Evolutionary conservation across 2,329 filamentous ascomycete genomes (phyloP).

Genomic region (Cercospora berteroae): DNA sequence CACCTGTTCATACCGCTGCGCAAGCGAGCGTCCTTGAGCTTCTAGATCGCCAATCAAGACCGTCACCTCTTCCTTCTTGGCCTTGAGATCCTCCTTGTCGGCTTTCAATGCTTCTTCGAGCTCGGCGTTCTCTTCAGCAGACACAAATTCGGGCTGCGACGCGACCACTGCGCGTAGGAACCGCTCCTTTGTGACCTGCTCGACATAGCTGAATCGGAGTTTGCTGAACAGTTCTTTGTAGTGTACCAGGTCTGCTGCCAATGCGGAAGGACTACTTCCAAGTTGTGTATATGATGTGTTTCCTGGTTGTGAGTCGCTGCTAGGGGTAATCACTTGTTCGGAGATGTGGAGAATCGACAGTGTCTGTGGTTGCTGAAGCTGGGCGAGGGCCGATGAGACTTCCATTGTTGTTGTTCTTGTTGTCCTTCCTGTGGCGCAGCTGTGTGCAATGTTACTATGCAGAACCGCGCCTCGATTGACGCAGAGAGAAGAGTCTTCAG

Average conservation of each 20-base stretch:
- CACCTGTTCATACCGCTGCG: conserved; percentile 55
- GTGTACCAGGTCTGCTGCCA: conserved; percentile 81
- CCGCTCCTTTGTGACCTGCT: conserved; percentile 98
- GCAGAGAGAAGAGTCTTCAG: no score
- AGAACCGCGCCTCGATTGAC: neutral
- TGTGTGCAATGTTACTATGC: no score
- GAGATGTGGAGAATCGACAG: conserved; percentile 58
- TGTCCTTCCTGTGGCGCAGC: neutral
- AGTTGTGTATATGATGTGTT: conserved; percentile 48
- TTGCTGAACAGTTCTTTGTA: conserved; percentile 97
- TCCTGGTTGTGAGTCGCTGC: conserved; percentile 46
- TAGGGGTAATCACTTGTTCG: conserved; percentile 39
- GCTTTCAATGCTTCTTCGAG: conserved; percentile 68
- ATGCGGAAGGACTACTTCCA: conserved; percentile 58
- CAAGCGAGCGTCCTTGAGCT: conserved; percentile 57
- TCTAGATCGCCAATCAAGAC: conserved; percentile 73
- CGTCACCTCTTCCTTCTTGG: conserved; percentile 75
- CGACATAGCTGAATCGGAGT: conserved; percentile 92
- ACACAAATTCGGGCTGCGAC: conserved; percentile 82
- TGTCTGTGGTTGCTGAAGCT: conserved; percentile 53
- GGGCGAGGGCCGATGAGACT: conserved; percentile 19
- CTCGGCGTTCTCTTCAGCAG: conserved; percentile 75
- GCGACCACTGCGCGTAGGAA: conserved; percentile 91
- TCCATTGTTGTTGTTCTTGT: conserved; percentile 21
- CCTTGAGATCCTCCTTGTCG: conserved; percentile 73